phyloP scores from a whole-genome alignment of 331 rosid genomes.

The Quercus phellos region DNA sequence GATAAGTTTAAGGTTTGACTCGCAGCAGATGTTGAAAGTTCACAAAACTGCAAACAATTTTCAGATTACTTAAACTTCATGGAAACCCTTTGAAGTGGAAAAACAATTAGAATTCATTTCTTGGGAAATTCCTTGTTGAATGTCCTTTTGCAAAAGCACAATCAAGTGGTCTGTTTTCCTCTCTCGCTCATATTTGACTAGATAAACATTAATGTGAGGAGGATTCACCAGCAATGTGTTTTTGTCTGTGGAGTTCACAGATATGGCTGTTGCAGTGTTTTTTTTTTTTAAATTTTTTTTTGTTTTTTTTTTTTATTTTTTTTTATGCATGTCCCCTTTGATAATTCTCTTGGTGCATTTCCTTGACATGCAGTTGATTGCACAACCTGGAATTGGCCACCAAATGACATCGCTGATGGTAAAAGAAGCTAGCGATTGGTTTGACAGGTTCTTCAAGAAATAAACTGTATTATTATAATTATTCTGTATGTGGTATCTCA shows the following conservation, averaged over 20 bases:
- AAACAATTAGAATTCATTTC: not conserved
- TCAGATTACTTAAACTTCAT: not conserved
- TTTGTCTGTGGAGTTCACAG: not conserved
- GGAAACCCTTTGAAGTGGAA: not conserved
- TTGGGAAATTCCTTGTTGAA: not conserved
- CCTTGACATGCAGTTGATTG: conserved; percentile 41
- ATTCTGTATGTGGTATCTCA: not conserved
- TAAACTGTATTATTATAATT: not conserved
- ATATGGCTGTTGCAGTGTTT: not conserved
- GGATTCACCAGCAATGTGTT: not conserved
- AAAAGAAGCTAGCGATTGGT: conserved; percentile 70
- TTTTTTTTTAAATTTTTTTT: too few species aligned
- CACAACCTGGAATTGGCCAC: conserved; percentile 58
- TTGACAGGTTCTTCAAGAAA: conserved; percentile 50
- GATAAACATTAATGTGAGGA: not conserved
- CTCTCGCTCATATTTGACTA: not conserved
- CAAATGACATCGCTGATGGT: conserved; percentile 54
- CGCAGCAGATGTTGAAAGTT: conserved; percentile 1
- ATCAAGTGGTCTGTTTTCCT: not conserved
- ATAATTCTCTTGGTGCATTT: not conserved
- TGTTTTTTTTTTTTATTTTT: not conserved
- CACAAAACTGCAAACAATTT: not conserved
- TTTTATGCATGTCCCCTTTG: not conserved
- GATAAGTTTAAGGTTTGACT: conserved; percentile 61
- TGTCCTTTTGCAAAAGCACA: not conserved